Base-by-base conservation (phyloP, 371 early-diverging fungal genomes). In the Encephalitozoon hellem region DNA sequence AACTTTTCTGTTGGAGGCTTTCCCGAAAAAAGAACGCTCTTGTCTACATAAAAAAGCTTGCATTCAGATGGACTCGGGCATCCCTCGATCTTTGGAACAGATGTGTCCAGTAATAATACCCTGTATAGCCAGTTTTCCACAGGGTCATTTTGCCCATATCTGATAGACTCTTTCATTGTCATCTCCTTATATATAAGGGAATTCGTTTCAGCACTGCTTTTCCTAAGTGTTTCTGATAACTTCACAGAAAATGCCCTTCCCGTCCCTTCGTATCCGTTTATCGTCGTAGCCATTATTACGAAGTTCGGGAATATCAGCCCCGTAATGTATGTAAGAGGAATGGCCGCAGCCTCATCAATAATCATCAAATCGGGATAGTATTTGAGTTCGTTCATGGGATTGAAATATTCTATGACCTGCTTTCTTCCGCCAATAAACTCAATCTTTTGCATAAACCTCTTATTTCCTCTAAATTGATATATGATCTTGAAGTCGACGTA, bases 251-350 rank as follows among this genome's bases (percentile, higher is more conserved):
- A 88, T 6, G 95, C 92, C 63, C 95, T 89, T 39, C 99, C 99
- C 0, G 99, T 98, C 69, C 99, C 99, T 87, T 98, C 99, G 85
- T 98, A 98, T 64, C 99, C 99, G 81, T 94, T 93, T 79, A 94
- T 93, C 38, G 99, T 98, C 9, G 96, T 94, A 0, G 99, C 92
- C 92, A 98, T 93, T 76, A 96, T 93, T 12, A 95, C 92, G 11
- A 95, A 88, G 82, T 94, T 94, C 23, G 93, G 91, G 28, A 94
- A 94, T 71, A 97, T 83, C 30, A 96, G 87, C 38, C 89, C 89
- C 82, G 89, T 90, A 6, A 97, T 94, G 51, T 92, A 72, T 4
- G 96, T 91, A 66, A 95, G 85, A 42, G 96, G 96, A 83, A 98
- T 95, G 23, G 96, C 96, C 18, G 99, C 99, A 25, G 99, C 99